phyloP scores from a whole-genome alignment of 1,284 basidiomycete species.

The Papiliotrema nemorosa region DNA sequence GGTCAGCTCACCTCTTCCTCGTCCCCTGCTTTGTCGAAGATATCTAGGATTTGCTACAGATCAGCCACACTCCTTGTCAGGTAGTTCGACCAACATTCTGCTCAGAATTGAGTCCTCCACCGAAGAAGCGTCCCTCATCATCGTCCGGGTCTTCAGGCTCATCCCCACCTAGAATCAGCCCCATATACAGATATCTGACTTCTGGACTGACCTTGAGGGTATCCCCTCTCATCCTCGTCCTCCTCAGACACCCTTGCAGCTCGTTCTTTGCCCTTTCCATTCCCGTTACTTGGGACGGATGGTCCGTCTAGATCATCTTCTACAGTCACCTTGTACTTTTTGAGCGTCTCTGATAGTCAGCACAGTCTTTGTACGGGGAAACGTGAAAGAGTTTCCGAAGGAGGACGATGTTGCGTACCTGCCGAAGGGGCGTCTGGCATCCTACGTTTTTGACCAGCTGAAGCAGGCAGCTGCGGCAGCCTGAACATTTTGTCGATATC shows the following conservation, averaged over 20 bases:
- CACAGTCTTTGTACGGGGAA: too few relatives aligned
- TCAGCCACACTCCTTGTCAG: slow-evolving; percentile 52
- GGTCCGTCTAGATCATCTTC: slow-evolving; percentile 18
- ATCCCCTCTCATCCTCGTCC: slow-evolving; percentile 49
- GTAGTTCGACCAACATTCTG: slow-evolving; percentile 73
- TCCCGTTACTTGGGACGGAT: slow-evolving; percentile 19
- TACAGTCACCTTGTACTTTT: slow-evolving; percentile 51
- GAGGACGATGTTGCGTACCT: too few relatives aligned
- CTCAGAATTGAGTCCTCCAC: slow-evolving; percentile 80
- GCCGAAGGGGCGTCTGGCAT: slow-evolving; percentile 76
- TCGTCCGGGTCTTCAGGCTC: slow-evolving; percentile 89
- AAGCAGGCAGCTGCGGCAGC: slow-evolving; percentile 30
- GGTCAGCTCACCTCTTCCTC: slow-evolving; percentile 59
- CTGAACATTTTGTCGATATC: slow-evolving; percentile 50
- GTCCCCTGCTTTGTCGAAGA: slow-evolving; percentile 66
- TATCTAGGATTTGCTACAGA: slow-evolving; percentile 57
- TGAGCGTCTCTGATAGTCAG: slow-evolving; percentile 60
- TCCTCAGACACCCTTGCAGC: slow-evolving; percentile 57
- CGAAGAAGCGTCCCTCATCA: slow-evolving; percentile 87
- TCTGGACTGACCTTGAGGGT: slow-evolving; percentile 54
- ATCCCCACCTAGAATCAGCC: slow-evolving; percentile 31
- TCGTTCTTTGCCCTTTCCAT: slow-evolving; percentile 50
- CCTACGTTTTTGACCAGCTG: slow-evolving; percentile 64
- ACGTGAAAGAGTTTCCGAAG: too few relatives aligned
- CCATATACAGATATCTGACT: neutral